Percentiles rank a stretch among this genome's conserved stretches.
phyloP scores from a whole-genome alignment of 1,284 basidiomycete genomes.

The Cutaneotrichosporon sp. region DNA sequence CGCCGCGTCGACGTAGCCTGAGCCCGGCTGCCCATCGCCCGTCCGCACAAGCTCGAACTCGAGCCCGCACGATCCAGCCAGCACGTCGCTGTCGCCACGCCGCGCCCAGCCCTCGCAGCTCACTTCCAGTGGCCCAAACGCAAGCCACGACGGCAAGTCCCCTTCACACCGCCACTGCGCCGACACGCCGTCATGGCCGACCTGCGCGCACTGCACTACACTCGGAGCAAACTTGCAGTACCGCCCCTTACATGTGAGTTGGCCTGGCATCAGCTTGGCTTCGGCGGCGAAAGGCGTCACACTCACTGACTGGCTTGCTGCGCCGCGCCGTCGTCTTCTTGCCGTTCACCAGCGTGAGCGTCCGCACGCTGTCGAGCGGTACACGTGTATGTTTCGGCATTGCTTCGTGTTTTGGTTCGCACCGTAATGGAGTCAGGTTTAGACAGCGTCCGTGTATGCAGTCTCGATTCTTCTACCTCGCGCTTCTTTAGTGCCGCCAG shows the following conservation, averaged over 20 bases:
- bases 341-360: constrained; percentile 74
- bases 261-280: constrained; percentile 42
- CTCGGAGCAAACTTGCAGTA: constrained; percentile 76
- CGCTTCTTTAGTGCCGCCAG: too few species aligned
- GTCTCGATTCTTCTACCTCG: too few species aligned
- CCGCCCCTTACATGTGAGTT: constrained; percentile 73
- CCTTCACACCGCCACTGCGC: constrained; percentile 91
- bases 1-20: neutral
- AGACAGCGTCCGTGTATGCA: too few species aligned
- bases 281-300: too few species aligned
- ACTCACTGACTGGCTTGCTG: constrained; percentile 57
- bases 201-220: constrained; percentile 74
- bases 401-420: too few species aligned
- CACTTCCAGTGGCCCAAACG: constrained; percentile 75
- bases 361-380: constrained; percentile 61
- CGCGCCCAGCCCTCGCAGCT: constrained; percentile 82
- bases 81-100: constrained; percentile 71
- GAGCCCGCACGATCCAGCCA: constrained; percentile 79
- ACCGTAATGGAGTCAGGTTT: too few species aligned
- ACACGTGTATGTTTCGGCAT: constrained; percentile 40
- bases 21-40: neutral
- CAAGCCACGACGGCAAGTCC: constrained; percentile 71
- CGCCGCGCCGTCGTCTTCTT: constrained; percentile 62
- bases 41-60: constrained; percentile 63
- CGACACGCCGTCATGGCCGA: constrained; percentile 66